These are phyloP conservation scores for Mesembryanthemum crystallinum DNA, from an alignment of 148 eudicot species.

Conservation along the genomic window DNA sequence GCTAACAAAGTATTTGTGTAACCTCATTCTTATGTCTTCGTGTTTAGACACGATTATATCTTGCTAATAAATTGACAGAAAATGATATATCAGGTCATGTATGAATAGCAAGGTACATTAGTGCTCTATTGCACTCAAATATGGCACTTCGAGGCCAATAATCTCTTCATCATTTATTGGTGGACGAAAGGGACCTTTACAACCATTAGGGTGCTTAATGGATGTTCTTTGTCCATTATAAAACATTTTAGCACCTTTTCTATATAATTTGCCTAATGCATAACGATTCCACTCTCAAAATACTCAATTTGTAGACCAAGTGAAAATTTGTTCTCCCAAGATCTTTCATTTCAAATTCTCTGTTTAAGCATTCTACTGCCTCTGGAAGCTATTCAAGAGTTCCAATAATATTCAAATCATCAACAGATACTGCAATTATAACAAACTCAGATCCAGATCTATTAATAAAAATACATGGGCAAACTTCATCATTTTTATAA, in stretches of 20 bases:
- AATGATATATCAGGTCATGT: neutral
- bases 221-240: neutral
- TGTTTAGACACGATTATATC: neutral
- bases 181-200: too few relatives aligned
- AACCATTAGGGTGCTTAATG: too few relatives aligned
- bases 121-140: neutral
- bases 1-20: too few relatives aligned
- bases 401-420: conserved; percentile 17
- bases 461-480: conserved; percentile 3
- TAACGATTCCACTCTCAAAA: neutral
- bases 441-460: conserved; percentile 2
- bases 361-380: too few relatives aligned
- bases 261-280: neutral
- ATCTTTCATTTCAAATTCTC: conserved; percentile 1
- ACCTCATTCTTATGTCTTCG: too few relatives aligned
- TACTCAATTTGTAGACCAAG: neutral
- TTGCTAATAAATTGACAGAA: neutral
- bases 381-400: conserved; percentile 11
- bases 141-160: neutral
- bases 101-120: neutral
- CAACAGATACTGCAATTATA: conserved; percentile 5
- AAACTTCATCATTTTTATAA: conserved; percentile 13
- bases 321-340: neutral
- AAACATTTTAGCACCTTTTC: neutral
- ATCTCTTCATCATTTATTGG: too few relatives aligned